Base-by-base conservation (phyloP, 305 asterid genomes). In the Salvia sclarea region DNA sequence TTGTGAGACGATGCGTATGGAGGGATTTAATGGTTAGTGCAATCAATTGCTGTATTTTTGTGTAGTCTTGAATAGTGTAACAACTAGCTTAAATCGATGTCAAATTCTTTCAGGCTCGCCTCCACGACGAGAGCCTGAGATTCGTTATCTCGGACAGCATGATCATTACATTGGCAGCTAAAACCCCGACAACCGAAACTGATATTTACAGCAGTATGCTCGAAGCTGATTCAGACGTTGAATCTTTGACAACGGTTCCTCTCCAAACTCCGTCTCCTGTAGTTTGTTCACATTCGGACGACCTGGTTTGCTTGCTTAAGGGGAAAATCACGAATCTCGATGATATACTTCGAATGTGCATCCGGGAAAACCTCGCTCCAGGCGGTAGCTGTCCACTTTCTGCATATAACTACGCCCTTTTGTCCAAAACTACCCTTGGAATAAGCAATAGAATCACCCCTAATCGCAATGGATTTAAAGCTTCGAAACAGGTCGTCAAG, bases 81-180 rank as follows among this genome's bases (percentile, higher is more conserved):
- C 33, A 47, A 7, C 71, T 66, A 50, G 67, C 66, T 73, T 75
- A n/a, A 38, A 59, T 59, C 48, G 35, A 21, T 82, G 72, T 54
- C 61, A 48, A 72, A 66, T 78, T 63, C 68, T 81, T 80, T 76
- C 85, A 91, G 99, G 97, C 99, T 45, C 99, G 97, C 77, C 74
- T 94, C 61, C 99, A 94, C 75, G 99, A 94, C 79, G 99, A 94
- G 83, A 86, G 96, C 79, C 75, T 87, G 84, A 85, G 88, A 80
- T 94, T 81, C 66, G 89, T 87, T 66, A 78, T 94, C 69, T 91
- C 96, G 16, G 99, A 94, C 75, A 87, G 80, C 64, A 95, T 93
- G 10, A 82, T 94, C 77, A 68, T 78, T 69, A 78, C 88, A 38
- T 84, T 94, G 59, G 99, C 96, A 50, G 75, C 85, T 66, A 76